phyloP scores from a whole-genome alignment of 2,329 filamentous ascomycete genomes.

The Verticillium isaacii region DNA sequence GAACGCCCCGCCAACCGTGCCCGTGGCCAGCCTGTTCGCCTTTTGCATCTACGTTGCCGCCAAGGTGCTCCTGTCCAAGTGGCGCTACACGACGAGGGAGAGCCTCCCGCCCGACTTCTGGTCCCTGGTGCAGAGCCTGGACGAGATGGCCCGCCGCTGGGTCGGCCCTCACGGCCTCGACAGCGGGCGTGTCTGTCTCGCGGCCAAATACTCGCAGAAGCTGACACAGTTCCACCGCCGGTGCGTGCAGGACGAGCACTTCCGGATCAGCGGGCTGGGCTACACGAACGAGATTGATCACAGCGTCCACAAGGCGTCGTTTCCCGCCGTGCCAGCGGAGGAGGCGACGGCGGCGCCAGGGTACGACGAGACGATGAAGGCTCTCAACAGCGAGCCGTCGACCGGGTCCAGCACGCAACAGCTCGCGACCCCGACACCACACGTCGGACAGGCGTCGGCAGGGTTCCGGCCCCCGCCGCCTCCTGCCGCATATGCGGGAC shows the following conservation, averaged over 20 bases:
- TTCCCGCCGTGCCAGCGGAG: too few species aligned
- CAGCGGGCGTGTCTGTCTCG: conserved; percentile 4
- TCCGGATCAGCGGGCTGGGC: conserved; percentile 5
- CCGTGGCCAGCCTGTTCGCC: conserved; percentile 30
- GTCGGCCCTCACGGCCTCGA: conserved; percentile 6
- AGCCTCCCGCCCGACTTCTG: conserved; percentile 17
- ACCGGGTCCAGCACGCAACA: background rate
- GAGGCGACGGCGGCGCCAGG: background rate
- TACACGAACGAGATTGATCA: conserved; percentile 8
- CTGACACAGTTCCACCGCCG: conserved; percentile 10
- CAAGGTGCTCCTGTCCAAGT: conserved; percentile 29
- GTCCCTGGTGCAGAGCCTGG: conserved; percentile 15
- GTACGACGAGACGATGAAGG: background rate
- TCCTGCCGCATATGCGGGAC: background rate
- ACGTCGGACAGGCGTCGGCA: background rate
- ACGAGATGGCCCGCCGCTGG: conserved; percentile 17
- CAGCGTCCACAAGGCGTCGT: background rate
- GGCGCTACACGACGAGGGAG: conserved; percentile 17
- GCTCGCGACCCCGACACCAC: background rate
- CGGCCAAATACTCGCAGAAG: conserved; percentile 11
- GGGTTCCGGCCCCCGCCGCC: background rate
- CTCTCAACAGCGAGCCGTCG: background rate
- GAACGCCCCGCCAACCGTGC: conserved; percentile 17
- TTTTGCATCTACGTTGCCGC: conserved; percentile 38
- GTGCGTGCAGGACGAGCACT: conserved; percentile 8